phyloP scores from a whole-genome alignment of 768 basidiomycete genomes.

The Mycena floridula region DNA sequence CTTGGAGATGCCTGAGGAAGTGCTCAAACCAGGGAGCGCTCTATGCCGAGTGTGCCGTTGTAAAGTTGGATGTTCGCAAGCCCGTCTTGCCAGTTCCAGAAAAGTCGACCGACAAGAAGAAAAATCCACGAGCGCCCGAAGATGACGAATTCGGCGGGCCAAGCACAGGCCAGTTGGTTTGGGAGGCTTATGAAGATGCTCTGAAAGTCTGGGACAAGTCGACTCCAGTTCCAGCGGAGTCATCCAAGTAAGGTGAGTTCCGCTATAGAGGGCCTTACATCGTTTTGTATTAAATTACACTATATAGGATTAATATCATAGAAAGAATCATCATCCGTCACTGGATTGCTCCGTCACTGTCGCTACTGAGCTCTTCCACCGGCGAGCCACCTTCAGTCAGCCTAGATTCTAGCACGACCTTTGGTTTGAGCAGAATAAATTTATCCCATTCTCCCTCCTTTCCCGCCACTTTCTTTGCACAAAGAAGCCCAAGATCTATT shows the following conservation, averaged over 20 bases:
- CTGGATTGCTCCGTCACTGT: too few species aligned
- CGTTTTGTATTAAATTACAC: too few species aligned
- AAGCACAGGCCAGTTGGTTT: constrained; percentile 57
- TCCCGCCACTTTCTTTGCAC: constrained; percentile 31
- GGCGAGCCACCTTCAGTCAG: constrained; percentile 11
- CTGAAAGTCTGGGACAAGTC: constrained; percentile 62
- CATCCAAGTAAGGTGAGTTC: too few species aligned
- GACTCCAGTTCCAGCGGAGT: too few species aligned
- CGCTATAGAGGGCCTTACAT: too few species aligned
- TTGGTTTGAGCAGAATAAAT: constrained; percentile 44
- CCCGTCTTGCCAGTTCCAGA: constrained; percentile 7
- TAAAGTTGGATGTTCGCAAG: constrained; percentile 34
- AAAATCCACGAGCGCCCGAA: constrained; percentile 31
- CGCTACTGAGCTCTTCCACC: not conserved
- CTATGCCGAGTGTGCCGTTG: constrained; percentile 72
- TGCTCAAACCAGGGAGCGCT: constrained; percentile 73
- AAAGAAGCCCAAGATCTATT: constrained; percentile 46
- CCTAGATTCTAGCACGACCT: constrained; percentile 43
- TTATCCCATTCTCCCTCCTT: constrained; percentile 42
- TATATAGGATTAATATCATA: too few species aligned
- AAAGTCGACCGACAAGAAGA: constrained; percentile 18
- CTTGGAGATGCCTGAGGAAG: constrained; percentile 40
- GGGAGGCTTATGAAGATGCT: constrained; percentile 69
- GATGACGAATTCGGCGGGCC: constrained; percentile 74
- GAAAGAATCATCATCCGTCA: too few species aligned